Conservation (phyloP, 345 rosid genomes). For the Gossypium rotundifolium region DNA sequence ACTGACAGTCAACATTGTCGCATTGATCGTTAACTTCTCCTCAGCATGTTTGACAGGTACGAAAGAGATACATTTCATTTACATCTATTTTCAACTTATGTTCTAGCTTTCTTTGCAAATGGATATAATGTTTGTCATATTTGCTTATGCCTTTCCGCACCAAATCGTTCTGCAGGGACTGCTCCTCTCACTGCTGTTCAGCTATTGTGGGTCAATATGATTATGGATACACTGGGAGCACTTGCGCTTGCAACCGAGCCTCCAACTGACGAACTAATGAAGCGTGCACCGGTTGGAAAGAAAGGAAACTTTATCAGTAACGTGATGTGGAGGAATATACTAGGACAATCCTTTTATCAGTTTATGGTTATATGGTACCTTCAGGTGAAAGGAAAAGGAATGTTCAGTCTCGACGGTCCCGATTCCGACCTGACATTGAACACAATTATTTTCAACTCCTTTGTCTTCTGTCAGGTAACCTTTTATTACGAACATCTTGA, state of each 20-base stretch:
- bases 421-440: constrained; percentile 51
- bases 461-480: constrained; percentile 86
- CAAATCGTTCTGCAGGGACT: constrained; percentile 36
- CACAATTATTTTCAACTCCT: constrained; percentile 78
- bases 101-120: neutral
- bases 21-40: constrained; percentile 75
- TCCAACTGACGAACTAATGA: constrained; percentile 66
- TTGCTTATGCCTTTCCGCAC: constrained; percentile 1
- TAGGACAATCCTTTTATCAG: constrained; percentile 81
- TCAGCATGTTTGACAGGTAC: constrained; percentile 92
- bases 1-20: constrained; percentile 84
- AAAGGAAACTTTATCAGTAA: constrained; percentile 73
- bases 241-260: constrained; percentile 86
- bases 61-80: neutral
- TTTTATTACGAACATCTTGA: neutral
- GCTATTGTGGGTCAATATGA: constrained; percentile 82
- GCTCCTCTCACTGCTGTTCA: constrained; percentile 82
- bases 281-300: constrained; percentile 56
- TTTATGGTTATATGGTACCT: constrained; percentile 57
- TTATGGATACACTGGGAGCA: constrained; percentile 82
- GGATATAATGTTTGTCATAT: neutral
- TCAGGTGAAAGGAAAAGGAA: constrained; percentile 48
- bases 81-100: neutral
- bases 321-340: constrained; percentile 93
- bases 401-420: constrained; percentile 49